Conservation (phyloP, 2,329 filamentous ascomycete species). For the Aureobasidium uvarum region DNA sequence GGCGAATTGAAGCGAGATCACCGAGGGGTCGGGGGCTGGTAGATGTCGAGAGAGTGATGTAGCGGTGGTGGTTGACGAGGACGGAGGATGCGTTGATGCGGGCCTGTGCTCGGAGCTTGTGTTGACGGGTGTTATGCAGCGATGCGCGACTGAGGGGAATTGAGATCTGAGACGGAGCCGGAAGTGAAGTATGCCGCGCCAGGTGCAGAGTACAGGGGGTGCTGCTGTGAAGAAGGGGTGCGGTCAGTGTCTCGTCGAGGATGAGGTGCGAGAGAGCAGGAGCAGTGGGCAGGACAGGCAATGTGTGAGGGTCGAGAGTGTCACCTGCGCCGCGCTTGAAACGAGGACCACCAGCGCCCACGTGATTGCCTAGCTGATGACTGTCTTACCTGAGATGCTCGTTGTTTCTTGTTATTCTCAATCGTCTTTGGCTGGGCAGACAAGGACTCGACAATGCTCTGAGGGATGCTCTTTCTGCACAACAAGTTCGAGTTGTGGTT, state of each 20-base stretch:
- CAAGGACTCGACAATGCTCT: conserved; percentile 5
- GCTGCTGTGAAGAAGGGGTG: conserved; percentile 1
- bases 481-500: conserved; percentile 3
- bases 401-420: conserved; percentile 5
- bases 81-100: conserved; percentile 23
- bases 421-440: background rate
- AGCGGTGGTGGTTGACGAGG: conserved; percentile 7
- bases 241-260: conserved; percentile 10
- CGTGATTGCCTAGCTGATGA: conserved; percentile 9
- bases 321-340: conserved; percentile 20
- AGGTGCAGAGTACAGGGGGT: background rate
- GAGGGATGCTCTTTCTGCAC: conserved; percentile 9
- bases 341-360: conserved; percentile 11
- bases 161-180: background rate
- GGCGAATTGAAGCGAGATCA: conserved; percentile 1
- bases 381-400: conserved; percentile 13
- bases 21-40: conserved; percentile 1
- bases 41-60: conserved; percentile 1
- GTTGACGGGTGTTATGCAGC: conserved; percentile 24
- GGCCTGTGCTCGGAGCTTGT: conserved; percentile 25
- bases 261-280: background rate
- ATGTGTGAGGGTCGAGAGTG: conserved; percentile 19
- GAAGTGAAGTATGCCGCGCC: background rate
- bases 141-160: conserved; percentile 16
- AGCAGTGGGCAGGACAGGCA: conserved; percentile 15